Percentiles rank a stretch among this genome's conserved stretches.
Evolutionary conservation across 2,329 filamentous ascomycete species (phyloP).

Genomic region (Sarocladium strictum): DNA sequence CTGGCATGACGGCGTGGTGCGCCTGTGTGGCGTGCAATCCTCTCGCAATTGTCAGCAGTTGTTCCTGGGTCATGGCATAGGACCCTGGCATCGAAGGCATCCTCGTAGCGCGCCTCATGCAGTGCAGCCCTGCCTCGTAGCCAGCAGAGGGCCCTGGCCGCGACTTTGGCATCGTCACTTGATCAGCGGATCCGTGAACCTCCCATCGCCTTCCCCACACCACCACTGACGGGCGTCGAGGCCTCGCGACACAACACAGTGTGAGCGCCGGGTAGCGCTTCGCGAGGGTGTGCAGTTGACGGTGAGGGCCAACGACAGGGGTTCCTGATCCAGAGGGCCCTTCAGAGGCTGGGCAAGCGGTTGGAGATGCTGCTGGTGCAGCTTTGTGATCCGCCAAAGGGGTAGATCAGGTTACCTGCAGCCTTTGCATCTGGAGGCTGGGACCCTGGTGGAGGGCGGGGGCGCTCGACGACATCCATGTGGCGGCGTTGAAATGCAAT

Average conservation of each 20-base stretch:
- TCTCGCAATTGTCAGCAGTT: conserved; percentile 1
- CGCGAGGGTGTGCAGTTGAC: neutral
- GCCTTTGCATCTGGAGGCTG: neutral
- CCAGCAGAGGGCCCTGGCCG: too few relatives aligned
- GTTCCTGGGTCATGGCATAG: neutral
- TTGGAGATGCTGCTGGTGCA: neutral
- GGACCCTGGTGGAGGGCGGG: neutral
- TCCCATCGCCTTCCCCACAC: neutral
- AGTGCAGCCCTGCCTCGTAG: neutral
- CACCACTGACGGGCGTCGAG: neutral
- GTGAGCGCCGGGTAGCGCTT: neutral
- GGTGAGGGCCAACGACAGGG: neutral
- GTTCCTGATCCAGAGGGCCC: neutral
- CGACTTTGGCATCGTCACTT: conserved; percentile 7
- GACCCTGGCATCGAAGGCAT: neutral
- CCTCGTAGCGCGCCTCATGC: neutral
- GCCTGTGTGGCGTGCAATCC: conserved; percentile 1
- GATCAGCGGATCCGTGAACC: conserved; percentile 7
- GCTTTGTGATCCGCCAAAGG: neutral
- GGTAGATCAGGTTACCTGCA: neutral
- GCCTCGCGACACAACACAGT: conserved; percentile 5
- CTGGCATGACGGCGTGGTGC: conserved; percentile 1
- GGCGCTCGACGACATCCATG: neutral
- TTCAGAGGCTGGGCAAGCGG: conserved; percentile 4
- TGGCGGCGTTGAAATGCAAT: neutral